A percentile compares a stretch with the other conserved stretches of the same genome.
Conservation (phyloP, 345 rosid species). For the Jatropha curcas region DNA sequence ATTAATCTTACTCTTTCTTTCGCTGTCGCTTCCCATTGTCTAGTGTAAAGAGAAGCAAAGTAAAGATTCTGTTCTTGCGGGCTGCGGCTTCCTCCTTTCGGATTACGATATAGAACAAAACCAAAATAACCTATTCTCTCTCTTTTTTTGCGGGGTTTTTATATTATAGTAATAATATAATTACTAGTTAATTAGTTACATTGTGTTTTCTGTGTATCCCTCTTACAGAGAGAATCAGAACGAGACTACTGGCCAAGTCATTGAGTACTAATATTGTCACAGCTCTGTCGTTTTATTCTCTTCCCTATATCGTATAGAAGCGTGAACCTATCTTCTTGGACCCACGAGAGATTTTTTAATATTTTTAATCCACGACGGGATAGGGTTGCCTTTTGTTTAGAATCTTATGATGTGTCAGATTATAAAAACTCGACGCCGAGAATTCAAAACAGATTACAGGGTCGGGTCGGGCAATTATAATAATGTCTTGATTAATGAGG, state of each 20-base stretch:
- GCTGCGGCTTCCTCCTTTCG: not conserved
- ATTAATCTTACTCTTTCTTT: not conserved
- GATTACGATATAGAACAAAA: not conserved
- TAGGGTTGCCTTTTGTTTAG: no score
- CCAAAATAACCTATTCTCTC: not conserved
- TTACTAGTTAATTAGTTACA: not conserved
- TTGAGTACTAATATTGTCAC: no score
- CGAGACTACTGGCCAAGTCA: not conserved
- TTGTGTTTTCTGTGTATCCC: not conserved
- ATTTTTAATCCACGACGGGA: no score
- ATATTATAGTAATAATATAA: not conserved
- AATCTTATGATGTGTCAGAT: no score
- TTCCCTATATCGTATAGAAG: no score
- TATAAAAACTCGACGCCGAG: no score
- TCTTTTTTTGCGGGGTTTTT: not conserved
- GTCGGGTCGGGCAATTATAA: no score
- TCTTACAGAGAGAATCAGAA: not conserved
- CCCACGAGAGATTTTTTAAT: no score
- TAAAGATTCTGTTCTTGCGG: not conserved
- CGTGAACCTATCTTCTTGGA: no score
- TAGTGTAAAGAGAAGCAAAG: not conserved
- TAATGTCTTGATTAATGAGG: no score
- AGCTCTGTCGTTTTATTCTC: no score
- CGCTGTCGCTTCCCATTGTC: slow-evolving; percentile 3
- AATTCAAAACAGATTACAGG: no score